Evolutionary conservation across 495 filamentous ascomycete species (phyloP).

Genomic region (Umbilicaria muhlenbergii): DNA sequence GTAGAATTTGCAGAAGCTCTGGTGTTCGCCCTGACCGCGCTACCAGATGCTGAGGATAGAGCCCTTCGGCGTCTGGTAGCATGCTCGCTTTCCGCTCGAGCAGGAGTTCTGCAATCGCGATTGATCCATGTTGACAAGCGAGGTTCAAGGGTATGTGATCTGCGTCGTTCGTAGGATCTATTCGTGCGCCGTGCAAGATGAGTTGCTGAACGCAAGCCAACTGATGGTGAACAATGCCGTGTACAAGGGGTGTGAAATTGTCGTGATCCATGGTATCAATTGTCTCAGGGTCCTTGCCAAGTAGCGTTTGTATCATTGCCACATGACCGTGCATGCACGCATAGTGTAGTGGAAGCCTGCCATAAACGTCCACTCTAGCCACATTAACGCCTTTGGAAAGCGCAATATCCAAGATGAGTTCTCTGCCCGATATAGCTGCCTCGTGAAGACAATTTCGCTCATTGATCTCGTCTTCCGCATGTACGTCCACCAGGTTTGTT

Average conservation of each 20-base stretch:
- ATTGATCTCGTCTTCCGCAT: slow-evolving; percentile 90
- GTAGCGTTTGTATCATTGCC: slow-evolving; percentile 62
- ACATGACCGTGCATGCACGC: slow-evolving; percentile 87
- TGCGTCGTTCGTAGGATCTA: slow-evolving; percentile 66
- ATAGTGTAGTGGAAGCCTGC: slow-evolving; percentile 86
- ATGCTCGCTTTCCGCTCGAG: slow-evolving; percentile 63
- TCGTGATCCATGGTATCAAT: slow-evolving; percentile 85
- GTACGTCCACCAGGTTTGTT: slow-evolving; percentile 69
- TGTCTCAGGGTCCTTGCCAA: slow-evolving; percentile 43
- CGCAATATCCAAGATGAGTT: slow-evolving; percentile 58
- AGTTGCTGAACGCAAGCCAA: slow-evolving; percentile 63
- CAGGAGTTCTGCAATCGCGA: slow-evolving; percentile 66
- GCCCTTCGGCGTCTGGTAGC: slow-evolving; percentile 82
- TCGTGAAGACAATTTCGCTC: slow-evolving; percentile 93
- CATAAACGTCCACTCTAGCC: slow-evolving; percentile 78
- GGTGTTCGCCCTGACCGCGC: slow-evolving; percentile 76
- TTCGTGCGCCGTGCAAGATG: slow-evolving; percentile 52
- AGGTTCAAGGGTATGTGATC: slow-evolving; percentile 92
- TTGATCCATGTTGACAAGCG: slow-evolving; percentile 81
- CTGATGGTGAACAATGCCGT: slow-evolving; percentile 78
- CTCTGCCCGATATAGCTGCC: slow-evolving; percentile 75
- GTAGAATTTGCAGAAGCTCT: slow-evolving; percentile 59
- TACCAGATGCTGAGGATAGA: slow-evolving; percentile 95
- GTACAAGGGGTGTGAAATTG: slow-evolving; percentile 91
- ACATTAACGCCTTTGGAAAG: slow-evolving; percentile 56